Evolutionary conservation across 2,329 filamentous ascomycete species (phyloP), one percentile per base, ranked within the genome.

Genomic region (Cladosporium austrohemisphaericum): DNA sequence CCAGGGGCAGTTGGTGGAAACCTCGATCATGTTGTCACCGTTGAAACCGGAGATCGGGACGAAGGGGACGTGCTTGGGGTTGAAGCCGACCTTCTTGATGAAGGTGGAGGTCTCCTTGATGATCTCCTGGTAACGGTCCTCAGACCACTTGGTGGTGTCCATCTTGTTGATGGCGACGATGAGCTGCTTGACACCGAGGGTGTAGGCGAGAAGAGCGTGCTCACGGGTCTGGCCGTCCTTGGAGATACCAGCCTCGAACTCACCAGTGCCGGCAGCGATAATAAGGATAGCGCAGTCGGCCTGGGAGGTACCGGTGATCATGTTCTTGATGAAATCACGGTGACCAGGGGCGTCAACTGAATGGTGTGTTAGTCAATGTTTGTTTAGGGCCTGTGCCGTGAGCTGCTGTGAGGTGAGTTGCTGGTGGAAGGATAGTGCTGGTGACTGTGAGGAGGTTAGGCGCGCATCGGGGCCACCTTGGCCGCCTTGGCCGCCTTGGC

Each of bases 281-380:
- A 98, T 97, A 83, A 98, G 91, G 76, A 98, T 89, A 72, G 93
- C 93, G 80, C 93, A 97, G 74, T 98, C 93, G 69, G 93, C 93
- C 87, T 97, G 93, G 77, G 93, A 98, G 73, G 93, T 97, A 91
- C 93, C 93, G 86, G 93, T 97, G 78, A 98, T 98, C 93, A 98
- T 98, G 91, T 97, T 98, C 92, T 98, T 98, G 89, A 98, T 97
- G 85, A 97, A 98, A 75, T 98, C 93, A 93, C 93, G 92, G 80
- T 98, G 93, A 79, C 93, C 93, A 71, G 93, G 93, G 76, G 93
- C 93, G 72, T 98, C 88, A 86, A 57, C n/a, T n/a, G n/a, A n/a
- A n/a, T n/a, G n/a, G n/a, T n/a, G n/a, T n/a, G n/a, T n/a, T n/a
- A n/a, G n/a, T n/a, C n/a, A n/a, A n/a, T n/a, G n/a, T n/a, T n/a